A percentile compares a stretch with the other conserved stretches of the same genome.
These are phyloP conservation scores for Annulohypoxylon maeteangense DNA, from an alignment of 495 filamentous ascomycete genomes.

Conservation along the genomic window DNA sequence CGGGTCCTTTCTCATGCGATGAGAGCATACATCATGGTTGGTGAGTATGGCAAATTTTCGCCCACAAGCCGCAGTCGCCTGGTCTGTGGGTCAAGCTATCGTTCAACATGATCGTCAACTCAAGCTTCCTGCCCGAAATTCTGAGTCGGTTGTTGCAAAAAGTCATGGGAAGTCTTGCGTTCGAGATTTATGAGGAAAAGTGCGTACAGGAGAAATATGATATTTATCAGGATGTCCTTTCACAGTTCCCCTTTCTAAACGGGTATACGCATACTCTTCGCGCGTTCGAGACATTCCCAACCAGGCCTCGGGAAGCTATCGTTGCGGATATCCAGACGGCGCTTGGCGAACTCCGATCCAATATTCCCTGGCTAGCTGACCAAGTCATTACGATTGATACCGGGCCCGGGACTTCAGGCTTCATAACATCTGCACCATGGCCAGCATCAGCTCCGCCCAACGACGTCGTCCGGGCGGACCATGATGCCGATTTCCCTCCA, in stretches of 20 bases:
- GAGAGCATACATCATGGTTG: slow-evolving; percentile 3
- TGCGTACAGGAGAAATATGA: not conserved
- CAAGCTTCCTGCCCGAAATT: not conserved
- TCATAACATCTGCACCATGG: slow-evolving; percentile 2
- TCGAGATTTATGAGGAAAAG: not conserved
- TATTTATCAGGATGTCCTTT: slow-evolving; percentile 5
- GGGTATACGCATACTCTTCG: not conserved
- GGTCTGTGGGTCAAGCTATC: not conserved
- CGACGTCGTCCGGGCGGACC: not conserved
- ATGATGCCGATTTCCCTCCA: not conserved
- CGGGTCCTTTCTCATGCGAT: not conserved
- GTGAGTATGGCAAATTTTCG: not conserved
- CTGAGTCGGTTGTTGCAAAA: not conserved
- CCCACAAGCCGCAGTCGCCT: not conserved
- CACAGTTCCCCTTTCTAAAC: slow-evolving; percentile 5
- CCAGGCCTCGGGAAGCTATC: not conserved
- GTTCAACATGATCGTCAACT: slow-evolving; percentile 3
- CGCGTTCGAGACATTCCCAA: not conserved
- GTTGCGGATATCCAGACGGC: not conserved
- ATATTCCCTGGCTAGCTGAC: not conserved
- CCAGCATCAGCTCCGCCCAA: not conserved
- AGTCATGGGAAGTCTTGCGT: slow-evolving; percentile 3
- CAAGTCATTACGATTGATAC: not conserved
- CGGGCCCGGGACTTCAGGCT: not conserved
- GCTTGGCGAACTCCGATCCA: not conserved